phyloP scores from a whole-genome alignment of 768 basidiomycete species.

The Solioccasus polychromus region DNA sequence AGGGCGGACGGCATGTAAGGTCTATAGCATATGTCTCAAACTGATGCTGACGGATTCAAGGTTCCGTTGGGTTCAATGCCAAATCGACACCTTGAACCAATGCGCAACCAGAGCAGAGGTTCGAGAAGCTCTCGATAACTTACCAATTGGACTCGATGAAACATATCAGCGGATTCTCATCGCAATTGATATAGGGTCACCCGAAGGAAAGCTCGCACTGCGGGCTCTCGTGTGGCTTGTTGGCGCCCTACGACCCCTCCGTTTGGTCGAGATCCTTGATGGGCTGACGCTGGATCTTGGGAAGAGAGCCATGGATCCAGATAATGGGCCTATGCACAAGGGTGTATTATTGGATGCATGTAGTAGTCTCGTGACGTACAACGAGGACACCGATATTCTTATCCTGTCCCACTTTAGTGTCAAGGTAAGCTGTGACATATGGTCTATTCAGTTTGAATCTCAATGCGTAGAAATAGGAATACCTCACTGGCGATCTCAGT shows the following conservation, averaged over 20 bases:
- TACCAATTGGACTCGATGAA: slow-evolving; percentile 18
- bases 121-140: slow-evolving; percentile 11
- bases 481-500: slow-evolving; percentile 5
- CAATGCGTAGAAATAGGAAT: slow-evolving; percentile 5
- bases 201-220: slow-evolving; percentile 1
- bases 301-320: slow-evolving; percentile 2
- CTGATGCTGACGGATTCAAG: slow-evolving; percentile 1
- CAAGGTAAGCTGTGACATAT: slow-evolving; percentile 10
- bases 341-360: slow-evolving; percentile 11
- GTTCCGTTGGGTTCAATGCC: slow-evolving; percentile 25
- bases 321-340: slow-evolving; percentile 4
- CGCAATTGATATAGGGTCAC: slow-evolving; percentile 3
- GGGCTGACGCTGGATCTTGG: slow-evolving; percentile 11
- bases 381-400: slow-evolving; percentile 7
- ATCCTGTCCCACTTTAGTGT: slow-evolving; percentile 24
- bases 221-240: slow-evolving; percentile 19
- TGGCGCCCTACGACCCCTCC: slow-evolving; percentile 13
- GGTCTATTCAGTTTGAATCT: background rate
- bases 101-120: slow-evolving; percentile 11
- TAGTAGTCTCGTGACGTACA: slow-evolving; percentile 14
- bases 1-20: slow-evolving; percentile 21
- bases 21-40: background rate
- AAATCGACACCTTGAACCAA: slow-evolving; percentile 11
- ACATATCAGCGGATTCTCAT: slow-evolving; percentile 22
- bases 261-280: slow-evolving; percentile 9